phyloP scores from a whole-genome alignment of 2,329 filamentous ascomycete genomes.

The Phialophora chinensis region DNA sequence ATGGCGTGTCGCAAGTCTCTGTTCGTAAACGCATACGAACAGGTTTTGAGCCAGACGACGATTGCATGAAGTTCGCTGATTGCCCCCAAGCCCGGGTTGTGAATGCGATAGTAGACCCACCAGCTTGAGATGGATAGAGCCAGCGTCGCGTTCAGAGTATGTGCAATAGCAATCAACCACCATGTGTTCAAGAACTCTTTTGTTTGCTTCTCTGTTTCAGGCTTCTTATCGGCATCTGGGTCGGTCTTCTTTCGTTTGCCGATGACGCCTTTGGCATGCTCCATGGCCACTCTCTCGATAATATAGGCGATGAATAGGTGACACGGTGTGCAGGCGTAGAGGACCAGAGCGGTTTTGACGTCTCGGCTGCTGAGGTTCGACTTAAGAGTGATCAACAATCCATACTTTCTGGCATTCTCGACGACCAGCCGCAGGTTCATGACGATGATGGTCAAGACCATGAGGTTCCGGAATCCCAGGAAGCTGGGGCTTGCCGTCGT shows the following conservation, averaged over 20 bases:
- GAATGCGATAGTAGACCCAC: slow-evolving; percentile 86
- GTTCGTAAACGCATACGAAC: slow-evolving; percentile 96
- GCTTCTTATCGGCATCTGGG: slow-evolving; percentile 61
- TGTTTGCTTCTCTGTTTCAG: slow-evolving; percentile 64
- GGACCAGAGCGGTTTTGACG: slow-evolving; percentile 72
- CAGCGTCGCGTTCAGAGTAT: slow-evolving; percentile 81
- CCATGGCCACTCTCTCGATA: slow-evolving; percentile 83
- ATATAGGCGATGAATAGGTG: slow-evolving; percentile 89
- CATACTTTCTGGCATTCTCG: slow-evolving; percentile 83
- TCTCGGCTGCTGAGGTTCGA: slow-evolving; percentile 85
- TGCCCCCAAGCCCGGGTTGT: slow-evolving; percentile 92
- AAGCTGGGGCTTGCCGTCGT: slow-evolving; percentile 78
- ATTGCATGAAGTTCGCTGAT: slow-evolving; percentile 89
- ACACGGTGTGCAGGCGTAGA: slow-evolving; percentile 87
- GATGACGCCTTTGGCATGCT: slow-evolving; percentile 73
- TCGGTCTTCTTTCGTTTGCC: slow-evolving; percentile 58
- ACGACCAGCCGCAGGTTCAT: slow-evolving; percentile 94
- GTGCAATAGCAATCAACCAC: slow-evolving; percentile 78
- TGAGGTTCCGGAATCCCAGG: slow-evolving; percentile 91
- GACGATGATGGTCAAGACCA: slow-evolving; percentile 90
- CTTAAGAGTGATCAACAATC: slow-evolving; percentile 87
- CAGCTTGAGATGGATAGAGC: slow-evolving; percentile 81
- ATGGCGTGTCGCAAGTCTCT: slow-evolving; percentile 91
- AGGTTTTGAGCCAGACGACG: slow-evolving; percentile 94
- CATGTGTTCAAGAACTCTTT: slow-evolving; percentile 74